Conservation (phyloP, 495 filamentous ascomycete genomes). For the Podospora bellae-mahoneyi region DNA sequence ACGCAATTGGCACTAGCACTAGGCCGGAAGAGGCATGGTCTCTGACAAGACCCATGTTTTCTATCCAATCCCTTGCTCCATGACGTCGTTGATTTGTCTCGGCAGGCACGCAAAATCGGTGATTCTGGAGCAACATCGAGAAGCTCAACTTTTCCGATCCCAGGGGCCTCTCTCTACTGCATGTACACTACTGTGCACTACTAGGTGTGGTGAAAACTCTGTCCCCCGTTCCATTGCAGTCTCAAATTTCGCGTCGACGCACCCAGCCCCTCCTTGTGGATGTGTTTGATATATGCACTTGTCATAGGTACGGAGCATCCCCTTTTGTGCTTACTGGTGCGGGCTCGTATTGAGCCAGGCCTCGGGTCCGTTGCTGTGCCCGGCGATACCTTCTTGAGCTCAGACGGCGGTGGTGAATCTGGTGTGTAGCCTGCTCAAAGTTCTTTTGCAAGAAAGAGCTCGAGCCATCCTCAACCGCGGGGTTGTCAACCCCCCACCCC, state of each 20-base stretch:
- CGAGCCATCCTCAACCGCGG: not conserved
- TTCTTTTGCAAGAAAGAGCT: not conserved
- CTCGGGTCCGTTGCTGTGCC: not conserved
- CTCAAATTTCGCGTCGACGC: not conserved
- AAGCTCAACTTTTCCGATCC: not conserved
- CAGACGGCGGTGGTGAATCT: not conserved
- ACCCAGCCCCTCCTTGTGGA: not conserved
- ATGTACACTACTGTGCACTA: not conserved
- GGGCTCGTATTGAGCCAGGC: not conserved
- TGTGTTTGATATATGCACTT: not conserved
- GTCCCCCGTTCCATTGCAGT: not conserved
- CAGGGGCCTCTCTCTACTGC: no score
- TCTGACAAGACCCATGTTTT: not conserved
- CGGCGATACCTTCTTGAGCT: not conserved
- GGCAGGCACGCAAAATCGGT: conserved; percentile 3
- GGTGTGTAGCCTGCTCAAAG: not conserved
- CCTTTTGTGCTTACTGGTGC: not conserved
- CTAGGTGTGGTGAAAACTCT: not conserved
- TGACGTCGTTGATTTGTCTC: not conserved
- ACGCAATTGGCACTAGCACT: not conserved
- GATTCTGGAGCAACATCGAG: conserved; percentile 3
- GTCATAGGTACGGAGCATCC: not conserved
- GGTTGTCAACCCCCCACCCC: not conserved
- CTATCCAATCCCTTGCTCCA: not conserved
- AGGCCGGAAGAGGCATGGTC: not conserved